Conservation (phyloP, 2,329 filamentous ascomycete genomes). For the Fusarium veterinarium region DNA sequence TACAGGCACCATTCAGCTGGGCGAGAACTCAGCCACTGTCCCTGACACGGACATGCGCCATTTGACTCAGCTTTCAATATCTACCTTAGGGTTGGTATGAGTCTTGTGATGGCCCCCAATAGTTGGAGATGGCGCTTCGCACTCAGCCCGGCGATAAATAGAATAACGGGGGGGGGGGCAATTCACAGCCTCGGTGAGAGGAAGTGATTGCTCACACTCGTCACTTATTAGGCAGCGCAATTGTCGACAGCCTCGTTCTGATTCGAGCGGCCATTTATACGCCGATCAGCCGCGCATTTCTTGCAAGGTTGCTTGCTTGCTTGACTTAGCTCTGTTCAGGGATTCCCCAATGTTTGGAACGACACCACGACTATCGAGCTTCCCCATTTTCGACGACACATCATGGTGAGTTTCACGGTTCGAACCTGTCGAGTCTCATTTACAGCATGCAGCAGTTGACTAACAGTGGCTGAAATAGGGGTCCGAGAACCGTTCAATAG, state of each 20-base stretch:
- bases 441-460: neutral
- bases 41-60: conserved; percentile 16
- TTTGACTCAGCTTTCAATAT: conserved; percentile 27
- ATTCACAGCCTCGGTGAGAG: conserved; percentile 5
- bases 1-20: conserved; percentile 14
- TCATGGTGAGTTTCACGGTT: conserved; percentile 40
- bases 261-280: conserved; percentile 22
- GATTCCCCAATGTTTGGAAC: conserved; percentile 29
- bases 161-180: neutral
- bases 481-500: conserved; percentile 46
- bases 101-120: conserved; percentile 30
- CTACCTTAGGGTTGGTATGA: neutral
- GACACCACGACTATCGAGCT: conserved; percentile 5
- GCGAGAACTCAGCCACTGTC: conserved; percentile 36
- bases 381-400: conserved; percentile 29
- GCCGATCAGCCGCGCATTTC: neutral
- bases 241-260: conserved; percentile 20
- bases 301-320: neutral
- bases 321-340: neutral
- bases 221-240: conserved; percentile 15
- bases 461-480: conserved; percentile 49
- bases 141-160: neutral
- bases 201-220: conserved; percentile 5
- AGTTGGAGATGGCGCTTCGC: neutral
- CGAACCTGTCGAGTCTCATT: neutral